Evolutionary conservation across 1,139 yeast species (phyloP), one percentile per base, ranked within the genome.

Genomic region (Hyphopichia fennica): DNA sequence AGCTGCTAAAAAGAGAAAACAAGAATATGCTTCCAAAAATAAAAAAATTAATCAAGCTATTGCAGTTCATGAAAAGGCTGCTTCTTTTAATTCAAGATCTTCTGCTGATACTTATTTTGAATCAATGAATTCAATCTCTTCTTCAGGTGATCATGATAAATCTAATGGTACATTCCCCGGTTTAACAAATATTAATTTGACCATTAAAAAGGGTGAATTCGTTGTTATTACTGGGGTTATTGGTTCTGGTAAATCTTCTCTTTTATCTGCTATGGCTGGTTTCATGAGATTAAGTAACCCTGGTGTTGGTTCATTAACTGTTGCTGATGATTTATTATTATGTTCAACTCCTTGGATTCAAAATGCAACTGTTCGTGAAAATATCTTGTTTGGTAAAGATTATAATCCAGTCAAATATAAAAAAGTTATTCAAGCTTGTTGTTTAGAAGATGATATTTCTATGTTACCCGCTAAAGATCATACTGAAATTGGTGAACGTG

Each of bases 331-430:
- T 25, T 50, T 62, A 31, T 52, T 69, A 33, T 56, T 67, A 34
- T 67, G 75, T 44, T 57, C 67, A 11, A 51, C 59, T 11, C 74
- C 75, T 16, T 72, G 77, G 77, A 69, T 72, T 41, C 77, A 72
- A 56, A 72, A 71, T 48, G 61, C 76, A n/a, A 67, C 76, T 20
- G 67, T 72, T 17, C 58, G 71, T 39, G 69, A 69, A 33, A 72
- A 72, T 51, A 71, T 72, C 33, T 45, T 61, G 30, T 72, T 72
- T 50, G 76, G 77, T 11, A 53, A 57, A 34, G 56, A 56, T 16
- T 68, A 54, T 45, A 71, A 71, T 42, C 51, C 55, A 1, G 50
- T 41, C 0, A 56, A 51, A 38, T 72, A 72, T 50, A 48, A 53
- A 3, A 49, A 54, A 35, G 64, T 69, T 4, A 42, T 72, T 8